These are phyloP conservation scores for Emergomyces orientalis DNA, from an alignment of 2,329 filamentous ascomycete genomes.

Conservation along the genomic window DNA sequence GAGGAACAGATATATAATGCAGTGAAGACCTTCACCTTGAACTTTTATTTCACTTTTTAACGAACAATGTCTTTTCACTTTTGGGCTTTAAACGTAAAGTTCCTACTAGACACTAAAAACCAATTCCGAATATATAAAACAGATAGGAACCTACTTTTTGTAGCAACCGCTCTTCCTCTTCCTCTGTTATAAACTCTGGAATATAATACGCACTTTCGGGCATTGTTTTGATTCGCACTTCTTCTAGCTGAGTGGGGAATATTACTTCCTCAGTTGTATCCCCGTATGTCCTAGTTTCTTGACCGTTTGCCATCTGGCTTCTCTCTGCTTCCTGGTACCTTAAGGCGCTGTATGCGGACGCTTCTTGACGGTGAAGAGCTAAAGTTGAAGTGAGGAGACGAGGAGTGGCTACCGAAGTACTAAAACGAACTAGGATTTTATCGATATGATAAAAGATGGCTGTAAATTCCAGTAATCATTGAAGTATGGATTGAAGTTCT, in stretches of 20 bases:
- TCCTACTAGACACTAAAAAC: not conserved
- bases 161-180: constrained; percentile 64
- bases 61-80: not conserved
- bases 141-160: constrained; percentile 49
- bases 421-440: not conserved
- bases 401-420: not conserved
- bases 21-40: not conserved
- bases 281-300: not conserved
- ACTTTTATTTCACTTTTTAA: not conserved
- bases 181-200: constrained; percentile 66
- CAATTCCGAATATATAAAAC: not conserved
- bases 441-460: not conserved
- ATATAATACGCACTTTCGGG: constrained; percentile 64
- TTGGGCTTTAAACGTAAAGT: not conserved
- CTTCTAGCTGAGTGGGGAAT: constrained; percentile 18
- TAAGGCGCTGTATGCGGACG: not conserved
- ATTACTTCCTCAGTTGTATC: not conserved
- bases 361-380: not conserved
- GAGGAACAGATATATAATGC: not conserved
- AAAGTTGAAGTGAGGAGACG: not conserved
- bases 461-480: not conserved
- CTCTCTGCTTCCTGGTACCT: too few relatives aligned
- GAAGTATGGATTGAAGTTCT: too few relatives aligned
- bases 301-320: not conserved
- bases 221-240: constrained; percentile 25